A percentile compares a stretch with the other conserved stretches of the same genome.
These are phyloP conservation scores for Fistulinella prunicolor DNA, from an alignment of 768 basidiomycete genomes.

Conservation along the genomic window DNA sequence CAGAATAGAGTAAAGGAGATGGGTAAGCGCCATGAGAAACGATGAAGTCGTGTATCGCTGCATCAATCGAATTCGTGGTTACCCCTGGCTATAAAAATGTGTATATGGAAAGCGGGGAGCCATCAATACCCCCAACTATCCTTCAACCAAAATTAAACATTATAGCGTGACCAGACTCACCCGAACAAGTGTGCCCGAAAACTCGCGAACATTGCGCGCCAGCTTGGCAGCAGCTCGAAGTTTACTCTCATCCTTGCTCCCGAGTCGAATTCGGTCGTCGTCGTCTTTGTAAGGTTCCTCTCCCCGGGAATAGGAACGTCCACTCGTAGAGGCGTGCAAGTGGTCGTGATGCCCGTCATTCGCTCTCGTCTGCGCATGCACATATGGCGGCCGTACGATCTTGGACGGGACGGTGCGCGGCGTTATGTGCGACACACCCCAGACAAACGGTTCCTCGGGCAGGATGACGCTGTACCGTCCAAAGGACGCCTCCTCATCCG, in stretches of 20 bases:
- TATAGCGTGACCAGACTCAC: constrained; percentile 31
- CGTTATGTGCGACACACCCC: constrained; percentile 59
- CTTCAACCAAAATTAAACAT: too few species aligned
- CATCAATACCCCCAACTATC: too few species aligned
- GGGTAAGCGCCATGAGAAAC: constrained; percentile 74
- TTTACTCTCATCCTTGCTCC: constrained; percentile 48
- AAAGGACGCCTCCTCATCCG: constrained; percentile 32
- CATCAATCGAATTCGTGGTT: constrained; percentile 77
- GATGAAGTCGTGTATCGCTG: constrained; percentile 68
- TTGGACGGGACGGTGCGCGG: constrained; percentile 53
- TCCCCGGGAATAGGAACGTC: neutral
- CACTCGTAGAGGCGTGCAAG: neutral
- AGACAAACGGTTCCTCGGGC: constrained; percentile 61
- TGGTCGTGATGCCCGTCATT: neutral
- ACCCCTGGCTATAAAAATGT: constrained; percentile 52
- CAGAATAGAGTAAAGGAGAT: constrained; percentile 75
- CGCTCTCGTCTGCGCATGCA: constrained; percentile 30
- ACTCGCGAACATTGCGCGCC: constrained; percentile 55
- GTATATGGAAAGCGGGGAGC: too few species aligned
- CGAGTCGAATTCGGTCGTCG: constrained; percentile 46
- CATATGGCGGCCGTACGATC: constrained; percentile 58
- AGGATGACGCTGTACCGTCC: constrained; percentile 61
- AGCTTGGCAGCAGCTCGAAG: constrained; percentile 54
- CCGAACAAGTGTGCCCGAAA: constrained; percentile 51
- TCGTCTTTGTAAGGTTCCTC: constrained; percentile 4